Percentiles rank a stretch among this genome's conserved stretches.
These are phyloP conservation scores for Apiotrichum domesticum DNA, from an alignment of 1,284 basidiomycete species.

Conservation along the genomic window DNA sequence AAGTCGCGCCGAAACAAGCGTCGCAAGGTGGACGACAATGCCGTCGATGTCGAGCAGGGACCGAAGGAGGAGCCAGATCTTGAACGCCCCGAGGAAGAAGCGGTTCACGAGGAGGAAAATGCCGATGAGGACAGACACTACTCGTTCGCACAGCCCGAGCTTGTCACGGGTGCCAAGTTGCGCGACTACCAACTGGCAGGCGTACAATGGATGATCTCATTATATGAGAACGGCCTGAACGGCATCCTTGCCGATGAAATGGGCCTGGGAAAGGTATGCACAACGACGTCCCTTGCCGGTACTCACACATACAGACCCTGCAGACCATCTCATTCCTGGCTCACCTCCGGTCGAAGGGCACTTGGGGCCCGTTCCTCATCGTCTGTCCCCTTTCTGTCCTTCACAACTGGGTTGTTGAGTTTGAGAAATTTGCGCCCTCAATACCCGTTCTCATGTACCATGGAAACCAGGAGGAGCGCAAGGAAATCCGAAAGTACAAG, in stretches of 20 bases:
- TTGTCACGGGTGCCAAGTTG: constrained; percentile 76
- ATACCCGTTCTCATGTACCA: constrained; percentile 75
- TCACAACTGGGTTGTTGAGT: constrained; percentile 88
- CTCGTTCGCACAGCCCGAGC: constrained; percentile 59
- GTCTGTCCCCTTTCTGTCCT: constrained; percentile 88
- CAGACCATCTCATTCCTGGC: constrained; percentile 91
- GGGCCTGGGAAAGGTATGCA: constrained; percentile 73
- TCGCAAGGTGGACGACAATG: constrained; percentile 3
- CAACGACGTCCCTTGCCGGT: neutral
- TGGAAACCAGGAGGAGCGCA: constrained; percentile 69
- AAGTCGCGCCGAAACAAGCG: constrained; percentile 5
- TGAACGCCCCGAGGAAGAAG: constrained; percentile 9
- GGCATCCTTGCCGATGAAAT: constrained; percentile 81
- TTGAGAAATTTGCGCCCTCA: constrained; percentile 69
- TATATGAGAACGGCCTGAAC: constrained; percentile 90
- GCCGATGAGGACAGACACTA: constrained; percentile 25
- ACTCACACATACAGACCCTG: constrained; percentile 57
- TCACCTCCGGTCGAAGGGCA: constrained; percentile 69
- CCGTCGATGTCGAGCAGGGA: neutral
- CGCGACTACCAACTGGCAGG: constrained; percentile 92
- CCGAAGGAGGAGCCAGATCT: neutral
- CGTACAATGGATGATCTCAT: constrained; percentile 89
- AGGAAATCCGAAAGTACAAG: constrained; percentile 57
- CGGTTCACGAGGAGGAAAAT: constrained; percentile 17
- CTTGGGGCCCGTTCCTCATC: constrained; percentile 74